These are phyloP conservation scores for Daldinia childiae DNA, from an alignment of 495 filamentous ascomycete genomes.

Conservation along the genomic window DNA sequence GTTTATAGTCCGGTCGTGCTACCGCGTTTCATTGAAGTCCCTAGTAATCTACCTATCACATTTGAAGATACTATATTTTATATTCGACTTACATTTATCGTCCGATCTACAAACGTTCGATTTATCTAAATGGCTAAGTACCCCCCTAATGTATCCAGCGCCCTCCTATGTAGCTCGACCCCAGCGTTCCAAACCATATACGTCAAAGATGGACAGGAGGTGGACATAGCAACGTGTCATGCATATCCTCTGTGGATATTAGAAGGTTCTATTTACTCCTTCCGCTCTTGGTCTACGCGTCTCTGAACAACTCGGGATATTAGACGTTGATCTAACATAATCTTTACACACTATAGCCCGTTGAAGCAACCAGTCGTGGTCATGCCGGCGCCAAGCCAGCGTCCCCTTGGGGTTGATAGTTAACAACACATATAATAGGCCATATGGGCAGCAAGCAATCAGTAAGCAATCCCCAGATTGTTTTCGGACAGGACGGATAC, in stretches of 20 bases:
- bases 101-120: constrained; percentile 41
- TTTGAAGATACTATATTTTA: constrained; percentile 10
- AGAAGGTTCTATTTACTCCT: constrained; percentile 6
- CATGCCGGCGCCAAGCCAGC: constrained; percentile 19
- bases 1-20: neutral
- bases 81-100: constrained; percentile 25
- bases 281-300: neutral
- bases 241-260: constrained; percentile 6
- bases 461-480: constrained; percentile 38
- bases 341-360: neutral
- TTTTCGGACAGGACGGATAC: constrained; percentile 21
- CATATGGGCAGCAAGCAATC: constrained; percentile 26
- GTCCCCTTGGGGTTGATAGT: constrained; percentile 18
- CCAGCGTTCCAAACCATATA: constrained; percentile 4
- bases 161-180: constrained; percentile 1
- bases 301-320: neutral
- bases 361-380: constrained; percentile 2
- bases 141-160: neutral
- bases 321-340: constrained; percentile 8
- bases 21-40: constrained; percentile 25
- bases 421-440: constrained; percentile 21
- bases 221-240: constrained; percentile 25
- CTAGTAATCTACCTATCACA: constrained; percentile 20
- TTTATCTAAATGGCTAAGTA: constrained; percentile 11
- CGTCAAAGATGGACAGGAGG: constrained; percentile 32